Evolutionary conservation across 345 rosid genomes (phyloP), one percentile per base, ranked within the genome.

Genomic region (Mangifera indica): DNA sequence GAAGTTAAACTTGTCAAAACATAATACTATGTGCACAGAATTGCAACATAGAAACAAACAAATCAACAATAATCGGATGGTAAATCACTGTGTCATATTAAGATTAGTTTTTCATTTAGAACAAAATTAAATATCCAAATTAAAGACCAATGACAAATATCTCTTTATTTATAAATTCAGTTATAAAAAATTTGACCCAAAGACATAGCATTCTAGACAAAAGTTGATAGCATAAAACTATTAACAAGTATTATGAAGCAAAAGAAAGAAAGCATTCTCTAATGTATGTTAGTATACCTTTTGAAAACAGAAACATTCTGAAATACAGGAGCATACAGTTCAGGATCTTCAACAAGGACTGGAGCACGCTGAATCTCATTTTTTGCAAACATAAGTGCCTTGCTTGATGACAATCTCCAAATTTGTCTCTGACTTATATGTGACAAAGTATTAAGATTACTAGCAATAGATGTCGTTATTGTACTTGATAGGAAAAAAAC

Each of bases 341-440:
- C 83, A 11, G 88, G 73, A 68, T 88, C 87, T 49, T 88, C 82
- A 0, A 72, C 57, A 34, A 83, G 60, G 32, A 78, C 54, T 17
- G 88, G 77, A 45, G 89, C 85, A 82, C 51, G 77, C 22, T 83
- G 83, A 32, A 91, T 86, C 85, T 88, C 92, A 54, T 32, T 82
- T 79, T 79, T 91, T n/a, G 93, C 98, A 77, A 85, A 87, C 56
- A 73, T 25, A 58, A 91, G 84, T 57, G 93, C 91, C 79, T 88
- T 86, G 54, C 72, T 63, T 21, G 92, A 85, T 63, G 91, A 79
- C 78, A 93, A 74, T 13, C 91, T 84, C 87, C 76, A 70, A 69
- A 89, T 69, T 77, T 77, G 69, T 80, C 81, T 87, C 95, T 93
- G 84, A 63, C 74, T 56, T 72, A 40, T 24, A 79, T 14, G 17